Base-by-base conservation (phyloP, 805 yeast species). In the Wickerhamiella cacticola region DNA sequence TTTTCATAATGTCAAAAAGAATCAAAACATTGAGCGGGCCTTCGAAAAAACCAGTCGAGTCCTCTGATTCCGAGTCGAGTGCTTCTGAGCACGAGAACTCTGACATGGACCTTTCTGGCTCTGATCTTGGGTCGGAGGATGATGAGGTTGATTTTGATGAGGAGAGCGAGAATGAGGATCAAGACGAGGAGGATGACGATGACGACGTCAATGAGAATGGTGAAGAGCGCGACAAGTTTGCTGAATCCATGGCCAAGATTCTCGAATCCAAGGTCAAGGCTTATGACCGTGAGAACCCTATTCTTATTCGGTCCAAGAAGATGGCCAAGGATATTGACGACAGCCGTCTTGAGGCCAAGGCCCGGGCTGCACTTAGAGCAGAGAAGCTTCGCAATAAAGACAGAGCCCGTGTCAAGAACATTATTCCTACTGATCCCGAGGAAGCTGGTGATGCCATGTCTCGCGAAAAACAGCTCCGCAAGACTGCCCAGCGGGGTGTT, bases 401-500 rank as follows among this genome's bases (percentile, higher is more conserved):
- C 50, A 74, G 78, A 50, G 78, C 78, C 50, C 74, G 96, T 56
- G 71, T 79, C 36, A 76, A 68, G 51, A 75, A 83, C 51, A 68
- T 88, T 8, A 65, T 87, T 18, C 94, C 94, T 4, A 57, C 65
- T 6, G 68, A 71, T 8, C 62, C 65, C 22, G 78, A 72, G 28
- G 79, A 77, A 28, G 74, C 76, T 1, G 78, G 78, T 36, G 70
- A 69, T 35, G 64, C 72, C 3, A 61, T 84, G 15, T 94, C 82
- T 50, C 71, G 70, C 46, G 96, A 86, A 60, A 74, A 75, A 53
- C 70, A 67, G 52, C 67, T 84, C 57, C 80, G 82, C 61, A 86
- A 86, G 60, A 72, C 78, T 21, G 97, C 95, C 0, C 94, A 85
- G 65, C 71, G 80, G 54, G 96, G 96, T 67, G 95, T 84, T 12